Base-by-base conservation (phyloP, 371 early-diverging fungal species). In the Homolaphlyctis polyrhiza region DNA sequence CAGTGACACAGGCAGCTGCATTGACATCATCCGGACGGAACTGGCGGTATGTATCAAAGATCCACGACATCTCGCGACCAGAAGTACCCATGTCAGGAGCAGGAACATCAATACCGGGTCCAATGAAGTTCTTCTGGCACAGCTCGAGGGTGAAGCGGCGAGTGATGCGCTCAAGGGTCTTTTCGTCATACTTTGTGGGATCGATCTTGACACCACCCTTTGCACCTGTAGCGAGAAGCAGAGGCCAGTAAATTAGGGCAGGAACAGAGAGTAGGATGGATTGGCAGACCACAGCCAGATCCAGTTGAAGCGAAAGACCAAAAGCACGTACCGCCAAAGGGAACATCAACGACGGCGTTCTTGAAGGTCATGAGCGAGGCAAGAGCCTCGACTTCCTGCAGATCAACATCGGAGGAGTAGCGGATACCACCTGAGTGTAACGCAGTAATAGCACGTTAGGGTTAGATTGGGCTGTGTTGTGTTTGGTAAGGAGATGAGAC, bases 331-430 rank as follows among this genome's bases (percentile, higher is more conserved):
- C 77, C 84, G 34, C 87, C 87, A 84, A 87, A 92, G 60, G 93
- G 93, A 61, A 93, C 94, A 76, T 93, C 93, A 30, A 93, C 92
- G 35, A 93, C 90, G 48, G 94, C 94, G 76, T 92, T 92, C 79
- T 93, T 93, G 80, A 85, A 93, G 28, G 94, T 93, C 94, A 93
- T 93, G 59, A 89, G 74, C 16, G 89, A 83, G 8, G 82, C 80
- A 6, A 83, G 72, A 1, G 85, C 83, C 75, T 90, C 89, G 28
- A 93, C 94, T 73, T 93, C 94, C 66, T 93, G 86, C 45, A 91
- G 72, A 70, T 91, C 90, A 23, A 92, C 93, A 64, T 88, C 88
- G 33, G 86, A 81, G 43, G 89, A 86, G 72, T 84, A 91, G 55
- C 91, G 88, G 63, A 91, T 91, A 65, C 93, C 93, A 66, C 91